Evolutionary conservation across 306 rosid genomes (phyloP).

Genomic region (Citrullus colocynthis): DNA sequence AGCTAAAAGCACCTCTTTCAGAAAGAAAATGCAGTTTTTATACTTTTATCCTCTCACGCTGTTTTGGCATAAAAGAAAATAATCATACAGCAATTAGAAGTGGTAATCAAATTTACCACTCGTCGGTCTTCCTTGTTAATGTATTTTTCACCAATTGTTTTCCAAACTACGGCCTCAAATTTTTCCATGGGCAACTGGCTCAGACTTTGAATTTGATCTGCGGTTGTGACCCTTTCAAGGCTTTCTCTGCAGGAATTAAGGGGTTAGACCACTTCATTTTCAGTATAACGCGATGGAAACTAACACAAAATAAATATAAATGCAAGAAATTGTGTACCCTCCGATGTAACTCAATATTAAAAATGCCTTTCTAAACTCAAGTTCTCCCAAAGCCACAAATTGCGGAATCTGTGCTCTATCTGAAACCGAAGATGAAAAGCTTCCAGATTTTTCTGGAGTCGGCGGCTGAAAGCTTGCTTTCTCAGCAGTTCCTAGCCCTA

Average conservation of each 20-base stretch:
- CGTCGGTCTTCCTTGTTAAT: conserved; percentile 19
- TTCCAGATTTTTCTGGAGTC: neutral
- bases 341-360: conserved; percentile 48
- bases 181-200: conserved; percentile 26
- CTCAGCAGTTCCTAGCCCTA: neutral
- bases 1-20: neutral
- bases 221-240: conserved; percentile 20
- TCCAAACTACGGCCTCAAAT: conserved; percentile 47
- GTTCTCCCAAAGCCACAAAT: conserved; percentile 48
- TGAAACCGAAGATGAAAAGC: neutral
- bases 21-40: neutral
- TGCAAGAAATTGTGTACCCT: conserved; percentile 21
- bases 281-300: neutral
- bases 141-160: conserved; percentile 15
- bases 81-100: neutral
- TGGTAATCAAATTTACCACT: conserved; percentile 25
- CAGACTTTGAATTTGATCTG: conserved; percentile 25
- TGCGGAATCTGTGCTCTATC: conserved; percentile 2
- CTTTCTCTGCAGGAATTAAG: conserved; percentile 10
- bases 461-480: neutral
- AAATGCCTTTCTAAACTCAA: conserved; percentile 61
- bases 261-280: neutral
- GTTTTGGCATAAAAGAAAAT: neutral
- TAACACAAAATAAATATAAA: neutral
- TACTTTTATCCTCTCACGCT: neutral